Evolutionary conservation across 2,329 filamentous ascomycete genomes (phyloP).

Genomic region (Huntiella omanensis): DNA sequence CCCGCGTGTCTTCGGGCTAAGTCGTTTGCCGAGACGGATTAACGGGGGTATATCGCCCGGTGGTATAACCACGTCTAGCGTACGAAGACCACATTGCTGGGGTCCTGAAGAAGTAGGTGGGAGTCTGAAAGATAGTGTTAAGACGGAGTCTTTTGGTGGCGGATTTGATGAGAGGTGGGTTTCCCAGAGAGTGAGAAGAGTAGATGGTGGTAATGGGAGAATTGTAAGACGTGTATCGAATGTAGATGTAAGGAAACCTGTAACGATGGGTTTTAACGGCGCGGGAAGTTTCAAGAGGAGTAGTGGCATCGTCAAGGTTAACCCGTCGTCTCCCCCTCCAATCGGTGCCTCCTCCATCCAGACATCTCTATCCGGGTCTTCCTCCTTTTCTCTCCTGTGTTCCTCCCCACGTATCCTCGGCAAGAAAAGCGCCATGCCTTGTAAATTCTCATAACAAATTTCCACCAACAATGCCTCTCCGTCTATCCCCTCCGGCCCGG

Average conservation of each 20-base stretch:
- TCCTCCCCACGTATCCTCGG: slow-evolving; percentile 15
- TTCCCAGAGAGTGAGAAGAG: slow-evolving; percentile 31
- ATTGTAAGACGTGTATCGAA: slow-evolving; percentile 38
- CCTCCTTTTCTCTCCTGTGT: background rate
- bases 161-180: slow-evolving; percentile 25
- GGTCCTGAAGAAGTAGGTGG: slow-evolving; percentile 20
- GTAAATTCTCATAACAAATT: slow-evolving; percentile 33
- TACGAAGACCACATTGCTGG: slow-evolving; percentile 18
- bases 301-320: slow-evolving; percentile 26
- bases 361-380: background rate
- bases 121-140: slow-evolving; percentile 32
- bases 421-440: slow-evolving; percentile 31
- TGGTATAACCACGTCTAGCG: slow-evolving; percentile 33
- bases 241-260: slow-evolving; percentile 31
- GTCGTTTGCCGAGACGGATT: slow-evolving; percentile 20
- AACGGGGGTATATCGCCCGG: slow-evolving; percentile 29
- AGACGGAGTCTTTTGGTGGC: slow-evolving; percentile 26
- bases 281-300: slow-evolving; percentile 37
- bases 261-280: slow-evolving; percentile 28
- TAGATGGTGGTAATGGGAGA: slow-evolving; percentile 30
- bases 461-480: slow-evolving; percentile 23
- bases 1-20: too few species aligned
- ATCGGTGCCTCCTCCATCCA: slow-evolving; percentile 4
- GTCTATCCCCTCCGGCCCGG: background rate
- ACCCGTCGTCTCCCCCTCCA: slow-evolving; percentile 3